A percentile compares a stretch with the other conserved stretches of the same genome.
These are phyloP conservation scores for Lotmaria passim DNA, from an alignment of 208 protist genomes.

Conservation along the genomic window DNA sequence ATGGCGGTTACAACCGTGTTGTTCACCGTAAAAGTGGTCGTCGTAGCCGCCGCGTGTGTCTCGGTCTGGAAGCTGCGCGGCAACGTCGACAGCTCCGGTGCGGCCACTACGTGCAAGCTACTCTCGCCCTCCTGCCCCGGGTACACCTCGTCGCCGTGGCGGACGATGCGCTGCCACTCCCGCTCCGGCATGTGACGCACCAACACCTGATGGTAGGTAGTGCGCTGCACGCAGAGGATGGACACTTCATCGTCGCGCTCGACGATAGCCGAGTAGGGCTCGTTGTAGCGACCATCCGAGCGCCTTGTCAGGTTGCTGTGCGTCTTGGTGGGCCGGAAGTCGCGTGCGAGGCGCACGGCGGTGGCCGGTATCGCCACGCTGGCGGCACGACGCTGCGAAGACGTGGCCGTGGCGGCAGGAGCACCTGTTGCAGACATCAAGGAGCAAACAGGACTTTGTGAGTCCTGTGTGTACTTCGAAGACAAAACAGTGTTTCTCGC, in stretches of 20 bases:
- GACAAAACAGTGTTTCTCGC: too few relatives aligned
- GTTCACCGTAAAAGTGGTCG: too few relatives aligned
- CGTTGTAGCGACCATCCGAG: constrained; percentile 32
- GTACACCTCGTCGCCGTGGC: constrained; percentile 29
- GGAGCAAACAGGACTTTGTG: too few relatives aligned
- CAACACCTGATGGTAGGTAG: constrained; percentile 23
- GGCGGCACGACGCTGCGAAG: not conserved
- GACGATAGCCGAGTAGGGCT: constrained; percentile 34
- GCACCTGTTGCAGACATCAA: too few relatives aligned
- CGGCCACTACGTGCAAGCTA: constrained; percentile 30
- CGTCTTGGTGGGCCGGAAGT: constrained; percentile 22
- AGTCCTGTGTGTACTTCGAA: too few relatives aligned
- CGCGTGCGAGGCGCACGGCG: constrained; percentile 8
- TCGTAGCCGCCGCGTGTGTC: too few relatives aligned
- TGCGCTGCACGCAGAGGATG: constrained; percentile 33
- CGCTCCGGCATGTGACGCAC: constrained; percentile 39
- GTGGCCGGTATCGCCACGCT: constrained; percentile 4
- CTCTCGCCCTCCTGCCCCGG: constrained; percentile 26
- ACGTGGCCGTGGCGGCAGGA: not conserved
- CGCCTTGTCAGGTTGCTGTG: constrained; percentile 16
- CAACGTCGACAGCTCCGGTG: constrained; percentile 19
- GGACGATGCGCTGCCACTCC: constrained; percentile 37
- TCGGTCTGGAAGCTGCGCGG: constrained; percentile 1
- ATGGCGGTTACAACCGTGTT: not conserved
- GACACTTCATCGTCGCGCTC: constrained; percentile 22